Percentiles rank a stretch among this genome's conserved stretches.
These are phyloP conservation scores for Boletus semigastroideus DNA, from an alignment of 1,284 basidiomycete genomes.

Conservation along the genomic window DNA sequence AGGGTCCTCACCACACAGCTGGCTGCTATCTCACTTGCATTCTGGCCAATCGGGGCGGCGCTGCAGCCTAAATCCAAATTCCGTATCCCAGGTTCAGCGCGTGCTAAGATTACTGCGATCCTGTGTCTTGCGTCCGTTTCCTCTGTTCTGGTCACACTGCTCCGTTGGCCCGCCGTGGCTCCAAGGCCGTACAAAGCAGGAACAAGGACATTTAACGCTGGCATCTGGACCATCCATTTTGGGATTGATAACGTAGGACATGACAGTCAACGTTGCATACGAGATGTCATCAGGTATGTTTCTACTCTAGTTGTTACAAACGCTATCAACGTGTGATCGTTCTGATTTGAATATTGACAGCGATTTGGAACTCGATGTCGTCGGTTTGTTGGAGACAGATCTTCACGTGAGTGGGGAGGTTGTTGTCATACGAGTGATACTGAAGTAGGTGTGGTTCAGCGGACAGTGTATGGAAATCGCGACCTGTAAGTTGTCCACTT, in stretches of 20 bases:
- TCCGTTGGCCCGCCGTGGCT: slow-evolving; percentile 47
- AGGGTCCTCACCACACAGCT: slow-evolving; percentile 57
- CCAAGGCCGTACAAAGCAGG: slow-evolving; percentile 64
- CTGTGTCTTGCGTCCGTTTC: slow-evolving; percentile 48
- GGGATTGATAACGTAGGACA: slow-evolving; percentile 81
- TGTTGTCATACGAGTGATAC: background rate
- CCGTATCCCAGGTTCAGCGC: slow-evolving; percentile 14
- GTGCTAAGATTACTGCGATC: slow-evolving; percentile 29
- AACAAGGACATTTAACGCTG: slow-evolving; percentile 76
- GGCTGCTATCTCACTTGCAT: slow-evolving; percentile 47
- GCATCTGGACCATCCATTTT: slow-evolving; percentile 94
- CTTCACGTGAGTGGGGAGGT: slow-evolving; percentile 58
- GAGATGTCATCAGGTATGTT: slow-evolving; percentile 63
- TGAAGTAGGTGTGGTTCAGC: slow-evolving; percentile 40
- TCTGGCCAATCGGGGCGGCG: slow-evolving; percentile 32
- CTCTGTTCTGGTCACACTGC: slow-evolving; percentile 54
- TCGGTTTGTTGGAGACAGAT: slow-evolving; percentile 87
- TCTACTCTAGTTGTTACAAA: slow-evolving; percentile 7
- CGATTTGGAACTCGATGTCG: slow-evolving; percentile 80
- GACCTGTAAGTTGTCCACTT: slow-evolving; percentile 61
- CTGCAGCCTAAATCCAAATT: background rate
- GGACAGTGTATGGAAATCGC: slow-evolving; percentile 86
- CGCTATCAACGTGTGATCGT: background rate
- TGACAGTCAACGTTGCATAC: slow-evolving; percentile 81
- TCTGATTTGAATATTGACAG: slow-evolving; percentile 32